Evolutionary conservation across 2,329 filamentous ascomycete species (phyloP).

Genomic region (Neopestalotiopsis clavispora): DNA sequence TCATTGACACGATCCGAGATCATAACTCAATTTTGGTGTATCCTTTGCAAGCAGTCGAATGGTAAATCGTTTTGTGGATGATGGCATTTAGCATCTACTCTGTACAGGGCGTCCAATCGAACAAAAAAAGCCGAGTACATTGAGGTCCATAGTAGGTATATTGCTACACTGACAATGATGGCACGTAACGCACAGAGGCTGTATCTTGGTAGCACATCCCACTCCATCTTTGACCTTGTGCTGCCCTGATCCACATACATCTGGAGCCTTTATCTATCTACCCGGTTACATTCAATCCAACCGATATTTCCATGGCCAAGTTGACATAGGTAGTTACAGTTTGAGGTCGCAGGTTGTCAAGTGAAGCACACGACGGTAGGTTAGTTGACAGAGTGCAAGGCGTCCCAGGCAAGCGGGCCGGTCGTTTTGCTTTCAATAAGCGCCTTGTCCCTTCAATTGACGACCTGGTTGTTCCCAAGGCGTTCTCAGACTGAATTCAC

Average conservation of each 20-base stretch:
- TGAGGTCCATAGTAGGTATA: background rate
- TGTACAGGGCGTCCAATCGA: background rate
- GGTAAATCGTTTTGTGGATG: background rate
- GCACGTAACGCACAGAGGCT: background rate
- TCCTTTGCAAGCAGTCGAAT: background rate
- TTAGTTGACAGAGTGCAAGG: background rate
- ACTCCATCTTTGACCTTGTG: background rate
- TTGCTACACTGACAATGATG: background rate
- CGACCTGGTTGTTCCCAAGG: background rate
- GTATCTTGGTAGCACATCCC: background rate
- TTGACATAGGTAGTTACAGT: no score
- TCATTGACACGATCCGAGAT: background rate
- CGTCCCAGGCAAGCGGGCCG: background rate
- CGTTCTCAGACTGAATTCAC: background rate
- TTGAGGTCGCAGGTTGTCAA: no score
- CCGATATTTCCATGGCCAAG: background rate
- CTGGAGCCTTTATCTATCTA: background rate
- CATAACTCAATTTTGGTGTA: background rate
- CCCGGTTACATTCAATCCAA: background rate
- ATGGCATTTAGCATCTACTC: background rate
- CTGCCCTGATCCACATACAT: background rate
- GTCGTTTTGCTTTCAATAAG: background rate
- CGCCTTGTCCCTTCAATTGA: background rate
- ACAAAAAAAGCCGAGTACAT: background rate
- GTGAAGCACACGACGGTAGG: no score